Percentiles rank a stretch among this genome's conserved stretches.
Conservation (phyloP, 208 protist genomes). For the Trypanosoma theileri region DNA sequence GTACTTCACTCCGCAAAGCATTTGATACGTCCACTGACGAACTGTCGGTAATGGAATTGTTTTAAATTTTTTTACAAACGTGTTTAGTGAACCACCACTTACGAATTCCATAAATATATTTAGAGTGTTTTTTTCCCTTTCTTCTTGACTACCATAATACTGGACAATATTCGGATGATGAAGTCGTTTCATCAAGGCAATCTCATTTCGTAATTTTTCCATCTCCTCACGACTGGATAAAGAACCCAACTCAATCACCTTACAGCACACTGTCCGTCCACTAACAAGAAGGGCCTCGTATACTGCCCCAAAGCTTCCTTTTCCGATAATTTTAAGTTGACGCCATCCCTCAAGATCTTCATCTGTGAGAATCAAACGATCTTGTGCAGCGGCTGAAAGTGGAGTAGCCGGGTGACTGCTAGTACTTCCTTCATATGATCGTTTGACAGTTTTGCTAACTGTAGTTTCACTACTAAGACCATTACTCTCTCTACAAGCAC, state of each 20-base stretch:
- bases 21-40: constrained; percentile 88
- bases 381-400: background rate
- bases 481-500: constrained; percentile 3
- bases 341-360: constrained; percentile 71
- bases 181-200: constrained; percentile 81
- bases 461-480: background rate
- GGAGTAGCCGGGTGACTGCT: constrained; percentile 2
- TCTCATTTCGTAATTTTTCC: constrained; percentile 81
- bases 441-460: background rate
- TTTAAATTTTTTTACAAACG: constrained; percentile 81
- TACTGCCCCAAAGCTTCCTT: constrained; percentile 86
- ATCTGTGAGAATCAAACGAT: constrained; percentile 45
- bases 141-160: constrained; percentile 87
- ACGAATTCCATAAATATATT: constrained; percentile 95
- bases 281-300: constrained; percentile 72
- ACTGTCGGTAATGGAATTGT: constrained; percentile 68
- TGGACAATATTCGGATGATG: constrained; percentile 90
- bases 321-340: constrained; percentile 74
- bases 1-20: constrained; percentile 89
- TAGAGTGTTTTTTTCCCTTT: constrained; percentile 53
- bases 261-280: constrained; percentile 80
- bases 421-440: background rate
- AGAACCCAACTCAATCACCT: constrained; percentile 80
- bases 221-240: constrained; percentile 67
- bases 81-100: constrained; percentile 75